These are phyloP conservation scores for Trichothecium sympodiale DNA, from an alignment of 2,329 filamentous ascomycete species.

Conservation along the genomic window DNA sequence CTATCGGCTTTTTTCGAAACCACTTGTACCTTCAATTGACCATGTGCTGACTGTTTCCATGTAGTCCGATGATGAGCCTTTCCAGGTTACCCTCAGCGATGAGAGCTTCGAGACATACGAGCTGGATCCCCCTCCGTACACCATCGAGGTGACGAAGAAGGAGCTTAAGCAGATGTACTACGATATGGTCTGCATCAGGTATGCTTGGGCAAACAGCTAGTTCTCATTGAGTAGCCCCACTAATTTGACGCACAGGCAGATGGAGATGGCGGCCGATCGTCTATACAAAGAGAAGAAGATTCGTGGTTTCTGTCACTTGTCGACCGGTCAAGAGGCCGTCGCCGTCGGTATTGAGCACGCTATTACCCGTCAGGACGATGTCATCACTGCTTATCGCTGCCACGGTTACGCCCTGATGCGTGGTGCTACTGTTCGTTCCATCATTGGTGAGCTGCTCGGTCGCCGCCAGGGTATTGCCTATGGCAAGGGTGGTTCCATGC, in stretches of 20 bases:
- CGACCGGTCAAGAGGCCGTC: constrained; percentile 94
- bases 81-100: constrained; percentile 85
- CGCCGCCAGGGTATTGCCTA: constrained; percentile 94
- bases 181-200: constrained; percentile 93
- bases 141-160: constrained; percentile 88
- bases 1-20: neutral
- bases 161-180: constrained; percentile 98
- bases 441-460: constrained; percentile 92
- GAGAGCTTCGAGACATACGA: constrained; percentile 99
- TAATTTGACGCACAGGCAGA: constrained; percentile 57
- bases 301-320: constrained; percentile 98
- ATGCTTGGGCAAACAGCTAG: constrained; percentile 24
- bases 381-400: constrained; percentile 98
- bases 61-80: constrained; percentile 87
- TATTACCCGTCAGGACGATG: constrained; percentile 79
- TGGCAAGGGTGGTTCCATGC: constrained; percentile 99
- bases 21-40: neutral
- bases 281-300: constrained; percentile 99
- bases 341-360: constrained; percentile 95
- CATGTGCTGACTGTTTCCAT: constrained; percentile 10
- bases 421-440: constrained; percentile 77
- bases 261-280: constrained; percentile 99
- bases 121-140: constrained; percentile 91
- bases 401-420: constrained; percentile 98
- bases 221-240: constrained; percentile 5